Percentiles rank a stretch among this genome's conserved stretches.
Conservation (phyloP, 805 yeast species). For the Candida sanyiensis region DNA sequence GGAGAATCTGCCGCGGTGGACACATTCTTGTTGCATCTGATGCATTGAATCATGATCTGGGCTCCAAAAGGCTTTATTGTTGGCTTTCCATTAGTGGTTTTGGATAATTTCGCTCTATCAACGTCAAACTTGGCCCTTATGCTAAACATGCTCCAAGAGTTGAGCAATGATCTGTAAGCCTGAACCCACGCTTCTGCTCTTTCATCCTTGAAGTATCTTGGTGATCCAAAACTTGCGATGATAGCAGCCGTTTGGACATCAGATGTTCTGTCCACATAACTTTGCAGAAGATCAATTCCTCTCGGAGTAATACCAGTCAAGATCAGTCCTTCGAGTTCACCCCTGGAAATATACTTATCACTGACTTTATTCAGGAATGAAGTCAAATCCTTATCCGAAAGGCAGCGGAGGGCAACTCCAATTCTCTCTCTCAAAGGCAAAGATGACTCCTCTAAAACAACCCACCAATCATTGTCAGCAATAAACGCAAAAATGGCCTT, state of each 20-base stretch:
- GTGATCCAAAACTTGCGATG: conserved; percentile 74
- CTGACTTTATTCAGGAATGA: conserved; percentile 67
- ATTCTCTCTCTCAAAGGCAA: conserved; percentile 82
- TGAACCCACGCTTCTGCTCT: conserved; percentile 77
- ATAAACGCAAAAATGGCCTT: conserved; percentile 90
- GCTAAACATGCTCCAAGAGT: conserved; percentile 77
- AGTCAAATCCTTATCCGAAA: conserved; percentile 73
- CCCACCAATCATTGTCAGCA: conserved; percentile 96
- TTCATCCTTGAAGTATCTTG: conserved; percentile 69
- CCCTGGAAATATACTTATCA: conserved; percentile 62
- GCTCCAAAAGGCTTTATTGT: conserved; percentile 52
- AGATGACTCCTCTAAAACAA: conserved; percentile 83
- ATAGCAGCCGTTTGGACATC: conserved; percentile 91
- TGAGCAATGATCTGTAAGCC: conserved; percentile 59
- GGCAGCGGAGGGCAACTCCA: conserved; percentile 84
- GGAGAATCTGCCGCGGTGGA: conserved; percentile 29
- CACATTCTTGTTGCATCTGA: conserved; percentile 72
- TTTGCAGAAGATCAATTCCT: conserved; percentile 75
- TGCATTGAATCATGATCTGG: conserved; percentile 78
- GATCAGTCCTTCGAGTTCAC: conserved; percentile 87
- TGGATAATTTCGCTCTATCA: conserved; percentile 58
- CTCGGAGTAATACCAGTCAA: conserved; percentile 88
- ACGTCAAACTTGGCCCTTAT: conserved; percentile 83
- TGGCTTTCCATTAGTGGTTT: conserved; percentile 40
- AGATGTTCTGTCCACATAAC: conserved; percentile 80